These are phyloP conservation scores for Setaria italica DNA, from an alignment of 202 grass and related monocot genomes.

Conservation along the genomic window DNA sequence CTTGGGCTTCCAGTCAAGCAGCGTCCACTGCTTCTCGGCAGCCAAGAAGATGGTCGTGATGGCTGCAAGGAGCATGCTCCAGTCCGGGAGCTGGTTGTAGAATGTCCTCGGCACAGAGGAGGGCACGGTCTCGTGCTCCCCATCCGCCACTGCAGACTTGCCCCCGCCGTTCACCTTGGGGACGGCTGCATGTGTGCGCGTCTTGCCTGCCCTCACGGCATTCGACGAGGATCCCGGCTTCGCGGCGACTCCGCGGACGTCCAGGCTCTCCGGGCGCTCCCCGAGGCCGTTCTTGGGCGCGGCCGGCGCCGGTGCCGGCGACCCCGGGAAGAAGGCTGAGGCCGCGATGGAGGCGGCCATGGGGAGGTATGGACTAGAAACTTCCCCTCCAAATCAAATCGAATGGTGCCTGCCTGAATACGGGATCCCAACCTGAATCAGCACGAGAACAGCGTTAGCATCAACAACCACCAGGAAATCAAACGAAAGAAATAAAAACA, in stretches of 20 bases:
- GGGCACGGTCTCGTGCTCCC: conserved; percentile 54
- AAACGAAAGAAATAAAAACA: background rate
- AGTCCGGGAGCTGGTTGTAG: conserved; percentile 95
- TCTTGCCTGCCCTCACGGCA: conserved; percentile 55
- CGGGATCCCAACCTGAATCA: conserved; percentile 35
- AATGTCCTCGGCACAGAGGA: conserved; percentile 71
- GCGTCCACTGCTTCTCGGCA: conserved; percentile 87
- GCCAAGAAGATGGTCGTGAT: conserved; percentile 93
- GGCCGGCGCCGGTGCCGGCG: conserved; percentile 39
- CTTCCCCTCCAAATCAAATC: conserved; percentile 29
- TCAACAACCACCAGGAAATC: background rate
- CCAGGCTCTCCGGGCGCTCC: conserved; percentile 54
- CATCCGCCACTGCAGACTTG: conserved; percentile 52
- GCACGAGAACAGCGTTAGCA: conserved; percentile 7
- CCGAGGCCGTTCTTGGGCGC: conserved; percentile 47
- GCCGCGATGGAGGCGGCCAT: conserved; percentile 82
- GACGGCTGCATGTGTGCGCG: conserved; percentile 60
- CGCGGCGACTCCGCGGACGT: conserved; percentile 57
- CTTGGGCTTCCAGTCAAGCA: conserved; percentile 91
- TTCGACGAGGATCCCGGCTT: conserved; percentile 51
- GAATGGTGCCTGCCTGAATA: conserved; percentile 17
- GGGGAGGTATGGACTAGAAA: background rate
- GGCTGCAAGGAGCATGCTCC: conserved; percentile 90
- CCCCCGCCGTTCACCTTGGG: conserved; percentile 68
- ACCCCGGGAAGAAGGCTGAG: conserved; percentile 68